Base-by-base conservation (phyloP, 805 yeast genomes). In the Saturnispora serradocipensis region DNA sequence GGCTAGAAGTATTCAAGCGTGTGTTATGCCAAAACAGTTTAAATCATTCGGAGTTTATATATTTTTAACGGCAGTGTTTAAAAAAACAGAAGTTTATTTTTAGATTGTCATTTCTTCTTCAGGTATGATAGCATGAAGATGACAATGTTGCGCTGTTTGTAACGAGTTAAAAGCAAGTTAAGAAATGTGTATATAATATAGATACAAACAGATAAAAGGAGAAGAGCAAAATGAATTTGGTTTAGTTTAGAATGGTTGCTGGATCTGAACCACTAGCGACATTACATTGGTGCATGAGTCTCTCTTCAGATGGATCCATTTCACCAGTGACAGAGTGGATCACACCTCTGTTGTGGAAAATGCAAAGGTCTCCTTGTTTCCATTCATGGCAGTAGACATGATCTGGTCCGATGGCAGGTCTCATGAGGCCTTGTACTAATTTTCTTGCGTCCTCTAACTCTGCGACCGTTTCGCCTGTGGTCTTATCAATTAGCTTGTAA, bases 291-390 rank as follows among this genome's bases (percentile, higher is more conserved):
- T 88, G 96, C 95, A 88, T 88, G 63, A 88, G 73, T 67, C 96
- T 78, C 61, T 78, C 80, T 63, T 88, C 93, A 46, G 84, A 87
- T 18, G 76, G 76, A 18, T 78, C 82, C 68, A 88, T 84, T 67
- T 88, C 95, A 49, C 96, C 95, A 15, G 96, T 88, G 32, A 88
- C 96, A 1, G 91, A 81, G 65, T 88, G 96, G 85, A 91, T 86
- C 10, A 88, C 90, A 43, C 96, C 96, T 65, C 91, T 76, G 73
- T 88, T 88, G 69, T 75, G 88, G 73, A 88, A 88, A 51, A 88
- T 82, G 35, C 87, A 93, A 62, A 88, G 75, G 61, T 88, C 96
- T 51, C 96, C 96, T 57, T 81, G 75, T 18, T 71, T 69, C 96
- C 96, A 88, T 46, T 80, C 78, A 66, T 88, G 96, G 3, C 89